Percentiles rank a stretch among this genome's conserved stretches.
These are phyloP conservation scores for Tetrastigma voinierianum DNA, from an alignment of 164 flowering plant species.

Conservation along the genomic window DNA sequence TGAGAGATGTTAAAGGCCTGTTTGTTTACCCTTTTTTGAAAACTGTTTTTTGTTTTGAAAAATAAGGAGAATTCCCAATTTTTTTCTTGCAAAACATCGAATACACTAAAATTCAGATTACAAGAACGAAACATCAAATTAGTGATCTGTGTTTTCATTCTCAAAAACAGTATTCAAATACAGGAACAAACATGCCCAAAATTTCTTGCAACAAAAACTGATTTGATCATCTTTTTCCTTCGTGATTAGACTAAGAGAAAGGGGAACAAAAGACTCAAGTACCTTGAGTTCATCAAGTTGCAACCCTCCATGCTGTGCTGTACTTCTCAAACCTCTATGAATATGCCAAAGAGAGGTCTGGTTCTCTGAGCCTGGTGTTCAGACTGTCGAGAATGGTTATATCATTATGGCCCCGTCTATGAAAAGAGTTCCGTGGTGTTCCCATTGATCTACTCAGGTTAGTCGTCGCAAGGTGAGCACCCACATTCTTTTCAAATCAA, in stretches of 20 bases:
- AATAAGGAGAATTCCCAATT: too few species aligned
- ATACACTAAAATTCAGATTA: too few species aligned
- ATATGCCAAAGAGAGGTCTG: slow-evolving; percentile 40
- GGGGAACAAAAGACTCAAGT: slow-evolving; percentile 31
- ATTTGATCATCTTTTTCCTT: too few species aligned
- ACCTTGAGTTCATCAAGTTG: slow-evolving; percentile 43
- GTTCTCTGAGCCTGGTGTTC: slow-evolving; percentile 46
- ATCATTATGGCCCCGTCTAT: slow-evolving; percentile 37
- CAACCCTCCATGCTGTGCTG: slow-evolving; percentile 20
- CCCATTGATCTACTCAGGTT: slow-evolving; percentile 39
- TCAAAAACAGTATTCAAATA: too few species aligned
- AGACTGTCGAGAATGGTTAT: slow-evolving; percentile 43
- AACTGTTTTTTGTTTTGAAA: too few species aligned
- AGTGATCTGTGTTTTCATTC: too few species aligned
- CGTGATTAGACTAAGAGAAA: background rate
- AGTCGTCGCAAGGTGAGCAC: slow-evolving; percentile 36
- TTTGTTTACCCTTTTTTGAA: too few species aligned
- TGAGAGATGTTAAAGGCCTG: too few species aligned
- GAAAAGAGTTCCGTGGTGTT: slow-evolving; percentile 33
- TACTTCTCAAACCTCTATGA: slow-evolving; percentile 26
- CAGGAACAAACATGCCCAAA: too few species aligned
- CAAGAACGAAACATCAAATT: too few species aligned
- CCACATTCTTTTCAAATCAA: background rate
- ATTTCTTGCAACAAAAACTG: too few species aligned
- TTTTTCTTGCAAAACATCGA: too few species aligned